Base-by-base conservation (phyloP, 768 basidiomycete species). In the Xerocomellus chrysenteron region DNA sequence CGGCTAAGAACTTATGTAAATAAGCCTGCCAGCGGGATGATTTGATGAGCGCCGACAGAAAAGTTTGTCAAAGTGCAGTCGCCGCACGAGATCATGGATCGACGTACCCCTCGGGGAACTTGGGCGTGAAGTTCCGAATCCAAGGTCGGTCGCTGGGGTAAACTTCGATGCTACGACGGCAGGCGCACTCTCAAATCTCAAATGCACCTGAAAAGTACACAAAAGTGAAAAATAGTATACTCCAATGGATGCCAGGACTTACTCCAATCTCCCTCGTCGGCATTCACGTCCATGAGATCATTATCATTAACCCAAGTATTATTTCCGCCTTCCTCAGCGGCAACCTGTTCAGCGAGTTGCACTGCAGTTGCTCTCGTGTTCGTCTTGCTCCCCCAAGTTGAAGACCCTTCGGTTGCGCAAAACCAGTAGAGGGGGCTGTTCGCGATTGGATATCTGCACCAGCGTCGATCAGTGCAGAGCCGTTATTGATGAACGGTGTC, bases 181-280 rank as follows among this genome's bases (percentile, higher is more conserved):
- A 40, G 79, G 72, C 24, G 63, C 81, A 53, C 82, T 82, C 70
- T 92, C 21, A 21, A 21, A 21, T 21, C 21, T 21, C 90, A 61
- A 93, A 93, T n/a, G 85, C 88, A 66, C 84, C 91, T 88, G 11
- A 52, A n/a, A 13, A 46, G n/a, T 2, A 32, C 17, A 8, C 21
- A 12, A 49, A 1, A 6, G 3, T 41, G 21, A 52, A 44, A 39
- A 2, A 2, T 9, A 7, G 40, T 11, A 30, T 12, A 13, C 17
- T 46, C 5, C 12, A 42, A n/a, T 30, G 39, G 24, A 45, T 39
- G 17, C 37, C n/a, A 55, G 13, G 4, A 79, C 87, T 68, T 68
- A 91, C 95, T 90, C 95, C 95, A 99, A 68, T 98, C 96, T 64
- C 87, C 95, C 26, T 86, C 82, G 64, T 98, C 95, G 0, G 91